These are phyloP conservation scores for Aspergillus ellipticus DNA, from an alignment of 495 filamentous ascomycete genomes.

Conservation along the genomic window DNA sequence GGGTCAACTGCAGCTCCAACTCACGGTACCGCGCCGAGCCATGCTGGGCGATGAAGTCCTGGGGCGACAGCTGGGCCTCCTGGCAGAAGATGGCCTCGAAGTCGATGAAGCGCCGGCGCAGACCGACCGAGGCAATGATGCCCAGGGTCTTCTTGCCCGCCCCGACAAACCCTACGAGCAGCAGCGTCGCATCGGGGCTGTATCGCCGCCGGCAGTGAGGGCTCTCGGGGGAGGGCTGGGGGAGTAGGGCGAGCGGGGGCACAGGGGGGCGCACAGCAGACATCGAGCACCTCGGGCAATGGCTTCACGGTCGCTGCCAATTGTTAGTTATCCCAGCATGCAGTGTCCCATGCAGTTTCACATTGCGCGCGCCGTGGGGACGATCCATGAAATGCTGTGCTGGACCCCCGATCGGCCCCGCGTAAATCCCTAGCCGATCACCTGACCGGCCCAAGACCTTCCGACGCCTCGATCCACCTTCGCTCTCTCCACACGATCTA, in stretches of 20 bases:
- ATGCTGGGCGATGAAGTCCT: conserved; percentile 52
- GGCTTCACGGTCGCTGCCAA: too few relatives aligned
- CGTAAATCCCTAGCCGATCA: neutral
- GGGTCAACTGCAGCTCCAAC: conserved; percentile 54
- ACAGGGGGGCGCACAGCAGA: neutral
- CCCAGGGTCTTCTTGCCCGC: conserved; percentile 68
- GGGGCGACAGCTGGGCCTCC: conserved; percentile 50
- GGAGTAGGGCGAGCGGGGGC: neutral
- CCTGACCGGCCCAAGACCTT: neutral
- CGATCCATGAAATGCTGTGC: too few relatives aligned
- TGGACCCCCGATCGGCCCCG: neutral
- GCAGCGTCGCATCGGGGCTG: conserved; percentile 51
- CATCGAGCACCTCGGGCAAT: neutral
- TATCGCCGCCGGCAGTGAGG: conserved; percentile 11
- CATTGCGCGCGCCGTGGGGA: too few relatives aligned
- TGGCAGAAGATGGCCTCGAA: conserved; percentile 62
- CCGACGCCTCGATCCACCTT: neutral
- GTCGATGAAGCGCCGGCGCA: conserved; percentile 62
- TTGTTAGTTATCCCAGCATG: too few relatives aligned
- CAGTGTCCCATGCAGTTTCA: too few relatives aligned
- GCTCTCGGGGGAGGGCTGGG: neutral
- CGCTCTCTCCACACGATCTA: neutral
- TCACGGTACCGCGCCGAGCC: conserved; percentile 55
- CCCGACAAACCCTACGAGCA: conserved; percentile 66
- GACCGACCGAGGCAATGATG: conserved; percentile 66